Base-by-base conservation (phyloP, 495 filamentous ascomycete species). In the Cudoniella acicularis region DNA sequence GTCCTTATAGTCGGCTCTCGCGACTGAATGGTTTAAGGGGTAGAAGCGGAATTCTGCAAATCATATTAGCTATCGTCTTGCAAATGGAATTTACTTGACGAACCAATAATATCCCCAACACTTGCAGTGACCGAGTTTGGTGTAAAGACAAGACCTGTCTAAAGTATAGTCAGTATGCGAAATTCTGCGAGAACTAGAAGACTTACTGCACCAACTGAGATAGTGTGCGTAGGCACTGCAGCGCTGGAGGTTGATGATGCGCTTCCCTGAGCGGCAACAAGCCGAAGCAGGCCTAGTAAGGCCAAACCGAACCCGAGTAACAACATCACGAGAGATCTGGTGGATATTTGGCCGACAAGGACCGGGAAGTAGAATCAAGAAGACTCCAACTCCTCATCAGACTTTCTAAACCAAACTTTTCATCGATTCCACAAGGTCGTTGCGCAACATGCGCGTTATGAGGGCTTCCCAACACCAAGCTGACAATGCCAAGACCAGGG, bases 1-100 rank as follows among this genome's bases (percentile, higher is more conserved):
- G 41, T 66, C 71, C 18, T 67, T 64, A 59, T 74, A 87, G n/a
- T 75, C 79, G 3, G 83, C 76, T 25, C 78, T 74, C 4, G 74
- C 77, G 10, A 87, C 84, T 1, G 79, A 79, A 59, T 87, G 84
- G 60, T 83, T 83, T 54, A 67, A 60, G 2, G 85, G 81, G 64
- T 74, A 85, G 73, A 88, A 86, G 26, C 72, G 64, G 67, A 86
- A 88, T 49, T 71, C 73, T 67, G 25, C 2, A 43, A 42, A 13
- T 9, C 17, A 55, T 18, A 11, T 24, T 3, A 52, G 11, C 6
- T 22, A 17, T 51, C n/a, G n/a, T 48, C 13, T 23, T 22, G 20
- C 22, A 26, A 9, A 22, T 13, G 16, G 23, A 3, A 52, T 2
- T 27, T 3, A 1, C 4, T 16, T 16, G 13, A 55, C 52, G 0